phyloP scores from a whole-genome alignment of 441 rosid species.

The Erysimum cheiri region DNA sequence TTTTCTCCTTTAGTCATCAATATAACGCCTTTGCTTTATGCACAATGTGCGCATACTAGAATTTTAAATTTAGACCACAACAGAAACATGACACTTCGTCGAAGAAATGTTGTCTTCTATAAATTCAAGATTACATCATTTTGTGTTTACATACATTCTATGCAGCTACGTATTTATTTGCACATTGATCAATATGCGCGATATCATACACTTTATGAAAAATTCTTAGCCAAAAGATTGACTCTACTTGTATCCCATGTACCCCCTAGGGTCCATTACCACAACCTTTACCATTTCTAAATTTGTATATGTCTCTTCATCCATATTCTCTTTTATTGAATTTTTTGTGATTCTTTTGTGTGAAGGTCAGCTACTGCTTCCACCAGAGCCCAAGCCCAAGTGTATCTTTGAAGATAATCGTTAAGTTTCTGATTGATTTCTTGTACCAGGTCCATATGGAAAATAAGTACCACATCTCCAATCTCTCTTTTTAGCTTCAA shows the following conservation, averaged over 20 bases:
- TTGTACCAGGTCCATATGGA: not conserved
- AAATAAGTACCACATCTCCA: not conserved
- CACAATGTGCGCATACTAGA: conserved; percentile 9
- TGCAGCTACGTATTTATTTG: not conserved
- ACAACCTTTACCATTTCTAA: no score
- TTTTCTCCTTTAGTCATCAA: not conserved
- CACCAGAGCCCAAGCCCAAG: not conserved
- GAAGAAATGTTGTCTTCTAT: conserved; percentile 10
- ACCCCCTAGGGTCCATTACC: no score
- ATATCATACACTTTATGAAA: not conserved
- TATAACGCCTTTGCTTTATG: conserved; percentile 25
- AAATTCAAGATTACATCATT: conserved; percentile 21
- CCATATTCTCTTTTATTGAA: not conserved
- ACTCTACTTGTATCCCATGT: no score
- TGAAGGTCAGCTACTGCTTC: not conserved
- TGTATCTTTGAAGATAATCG: not conserved
- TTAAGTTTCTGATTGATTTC: no score
- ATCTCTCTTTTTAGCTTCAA: no score
- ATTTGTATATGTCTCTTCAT: not conserved
- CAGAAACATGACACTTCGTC: conserved; percentile 30
- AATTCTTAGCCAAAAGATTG: not conserved
- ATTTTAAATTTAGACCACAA: conserved; percentile 9
- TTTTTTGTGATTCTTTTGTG: not conserved
- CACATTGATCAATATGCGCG: conserved; percentile 4
- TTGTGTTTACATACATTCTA: not conserved